A percentile compares a stretch with the other conserved stretches of the same genome.
phyloP scores from a whole-genome alignment of 257 asterid species.

The Eustoma russellianum region DNA sequence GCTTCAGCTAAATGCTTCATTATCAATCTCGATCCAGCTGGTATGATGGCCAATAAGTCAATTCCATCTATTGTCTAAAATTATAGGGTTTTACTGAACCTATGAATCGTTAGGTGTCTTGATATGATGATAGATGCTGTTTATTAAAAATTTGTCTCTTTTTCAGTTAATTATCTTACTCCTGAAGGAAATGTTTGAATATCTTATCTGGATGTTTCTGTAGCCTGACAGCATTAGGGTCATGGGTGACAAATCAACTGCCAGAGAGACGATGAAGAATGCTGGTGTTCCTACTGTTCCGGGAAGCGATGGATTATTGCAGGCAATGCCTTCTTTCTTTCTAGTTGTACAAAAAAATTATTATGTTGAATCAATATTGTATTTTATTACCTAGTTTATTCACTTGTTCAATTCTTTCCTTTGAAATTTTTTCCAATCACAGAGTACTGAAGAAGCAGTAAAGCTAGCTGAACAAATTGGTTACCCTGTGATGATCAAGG shows the following conservation, averaged over 20 bases:
- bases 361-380: not conserved
- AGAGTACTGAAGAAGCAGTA: constrained; percentile 90
- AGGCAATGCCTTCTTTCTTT: constrained; percentile 32
- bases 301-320: constrained; percentile 88
- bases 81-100: no score
- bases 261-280: constrained; percentile 97
- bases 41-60: no score
- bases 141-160: no score
- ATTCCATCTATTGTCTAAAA: no score
- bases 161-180: not conserved
- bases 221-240: constrained; percentile 96
- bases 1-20: no score
- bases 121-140: no score
- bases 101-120: no score
- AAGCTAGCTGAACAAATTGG: constrained; percentile 79
- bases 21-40: no score
- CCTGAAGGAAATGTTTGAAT: not conserved
- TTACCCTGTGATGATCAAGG: constrained; percentile 98
- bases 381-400: not conserved
- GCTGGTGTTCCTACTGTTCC: constrained; percentile 99
- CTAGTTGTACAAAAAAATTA: constrained; percentile 1
- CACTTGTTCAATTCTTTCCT: not conserved
- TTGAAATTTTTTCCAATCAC: constrained; percentile 18
- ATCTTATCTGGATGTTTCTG: constrained; percentile 13
- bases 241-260: constrained; percentile 99